These are phyloP conservation scores for Wickerhamomyces subpelliculosus DNA, from an alignment of 805 yeast species.

Conservation along the genomic window DNA sequence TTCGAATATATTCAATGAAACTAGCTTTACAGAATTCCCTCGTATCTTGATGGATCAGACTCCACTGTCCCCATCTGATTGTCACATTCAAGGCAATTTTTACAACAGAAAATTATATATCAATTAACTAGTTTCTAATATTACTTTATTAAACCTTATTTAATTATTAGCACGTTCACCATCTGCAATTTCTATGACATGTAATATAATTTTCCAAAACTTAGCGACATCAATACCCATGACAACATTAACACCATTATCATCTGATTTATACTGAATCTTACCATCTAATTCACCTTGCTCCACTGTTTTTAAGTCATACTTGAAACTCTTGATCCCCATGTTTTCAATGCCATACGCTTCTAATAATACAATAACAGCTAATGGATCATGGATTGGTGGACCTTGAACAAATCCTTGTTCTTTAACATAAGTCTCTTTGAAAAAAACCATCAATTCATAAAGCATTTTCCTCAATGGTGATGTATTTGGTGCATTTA, in stretches of 20 bases:
- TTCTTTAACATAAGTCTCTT: background rate
- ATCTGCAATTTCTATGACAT: conserved; percentile 30
- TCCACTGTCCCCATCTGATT: no score
- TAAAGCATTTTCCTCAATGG: conserved; percentile 46
- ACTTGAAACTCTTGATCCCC: conserved; percentile 9
- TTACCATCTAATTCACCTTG: conserved; percentile 24
- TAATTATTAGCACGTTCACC: background rate
- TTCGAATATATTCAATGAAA: no score
- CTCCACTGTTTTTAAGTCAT: conserved; percentile 11
- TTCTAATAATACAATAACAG: conserved; percentile 50
- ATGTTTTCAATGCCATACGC: conserved; percentile 19
- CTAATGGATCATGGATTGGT: conserved; percentile 77
- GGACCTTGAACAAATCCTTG: conserved; percentile 53
- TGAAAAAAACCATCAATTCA: conserved; percentile 36
- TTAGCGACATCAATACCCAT: conserved; percentile 28
- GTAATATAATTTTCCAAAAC: conserved; percentile 39
- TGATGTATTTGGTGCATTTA: conserved; percentile 27
- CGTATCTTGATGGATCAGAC: no score
- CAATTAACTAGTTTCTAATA: no score
- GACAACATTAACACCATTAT: conserved; percentile 32
- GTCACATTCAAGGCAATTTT: no score
- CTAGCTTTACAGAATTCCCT: no score
- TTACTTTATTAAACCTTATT: no score
- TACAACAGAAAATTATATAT: no score
- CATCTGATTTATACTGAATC: conserved; percentile 7